A percentile compares a stretch with the other conserved stretches of the same genome.
Conservation (phyloP, 345 rosid genomes). For the Eucalyptus regnans region DNA sequence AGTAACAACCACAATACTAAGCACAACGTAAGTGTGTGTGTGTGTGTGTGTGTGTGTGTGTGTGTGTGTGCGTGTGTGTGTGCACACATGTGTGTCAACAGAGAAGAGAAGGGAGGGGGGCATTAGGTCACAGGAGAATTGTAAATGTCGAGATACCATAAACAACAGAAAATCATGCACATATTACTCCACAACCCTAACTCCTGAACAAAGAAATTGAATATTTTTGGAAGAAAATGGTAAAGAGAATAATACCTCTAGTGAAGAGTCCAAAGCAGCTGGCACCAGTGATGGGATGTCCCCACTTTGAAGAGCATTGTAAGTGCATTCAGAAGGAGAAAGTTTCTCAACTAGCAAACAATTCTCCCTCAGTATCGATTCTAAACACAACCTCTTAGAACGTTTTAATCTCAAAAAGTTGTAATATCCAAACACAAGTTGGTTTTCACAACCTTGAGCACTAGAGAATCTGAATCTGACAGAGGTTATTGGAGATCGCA, state of each 20-base stretch:
- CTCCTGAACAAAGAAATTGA: neutral
- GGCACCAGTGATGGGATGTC: conserved; percentile 2
- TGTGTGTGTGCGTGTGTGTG: neutral
- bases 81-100: neutral
- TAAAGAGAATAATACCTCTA: neutral
- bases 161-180: neutral
- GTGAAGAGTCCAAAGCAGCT: neutral
- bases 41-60: neutral
- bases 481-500: conserved; percentile 58
- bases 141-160: neutral
- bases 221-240: neutral
- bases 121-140: neutral
- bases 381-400: conserved; percentile 54
- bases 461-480: conserved; percentile 57
- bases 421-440: conserved; percentile 51
- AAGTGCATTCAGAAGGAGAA: conserved; percentile 56
- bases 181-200: neutral
- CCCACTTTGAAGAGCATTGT: conserved; percentile 49
- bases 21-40: neutral
- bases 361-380: conserved; percentile 34
- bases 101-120: neutral
- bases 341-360: conserved; percentile 45
- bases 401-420: conserved; percentile 41
- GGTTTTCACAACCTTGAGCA: conserved; percentile 36
- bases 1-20: neutral